Conservation (phyloP, 257 asterid species). For the Perilla frutescens region DNA sequence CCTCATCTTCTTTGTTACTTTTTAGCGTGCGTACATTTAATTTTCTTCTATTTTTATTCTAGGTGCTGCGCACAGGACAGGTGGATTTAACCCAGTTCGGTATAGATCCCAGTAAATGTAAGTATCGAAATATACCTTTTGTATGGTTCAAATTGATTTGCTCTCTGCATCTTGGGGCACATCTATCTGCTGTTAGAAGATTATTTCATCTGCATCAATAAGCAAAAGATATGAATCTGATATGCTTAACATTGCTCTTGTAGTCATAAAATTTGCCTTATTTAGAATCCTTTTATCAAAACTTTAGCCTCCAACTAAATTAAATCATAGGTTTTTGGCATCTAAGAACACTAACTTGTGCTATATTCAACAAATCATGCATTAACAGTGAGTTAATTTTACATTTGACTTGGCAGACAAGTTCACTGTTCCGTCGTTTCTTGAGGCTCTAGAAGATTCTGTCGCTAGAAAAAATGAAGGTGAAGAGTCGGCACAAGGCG, state of each 20-base stretch:
- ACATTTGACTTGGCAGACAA: slow-evolving; percentile 56
- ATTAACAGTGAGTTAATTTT: too few species aligned
- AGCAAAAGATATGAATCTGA: background rate
- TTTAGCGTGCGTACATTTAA: slow-evolving; percentile 13
- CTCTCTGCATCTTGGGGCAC: background rate
- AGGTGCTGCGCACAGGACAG: slow-evolving; percentile 96
- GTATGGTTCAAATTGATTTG: slow-evolving; percentile 5
- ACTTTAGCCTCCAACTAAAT: background rate
- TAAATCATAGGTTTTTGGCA: background rate
- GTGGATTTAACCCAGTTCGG: slow-evolving; percentile 91
- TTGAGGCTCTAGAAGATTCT: slow-evolving; percentile 98
- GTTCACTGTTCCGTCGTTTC: slow-evolving; percentile 88
- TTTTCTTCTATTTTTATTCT: slow-evolving; percentile 34
- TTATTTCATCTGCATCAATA: background rate
- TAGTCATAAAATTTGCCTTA: slow-evolving; percentile 3
- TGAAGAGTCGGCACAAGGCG: slow-evolving; percentile 50
- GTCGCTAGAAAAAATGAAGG: slow-evolving; percentile 53
- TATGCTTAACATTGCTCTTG: background rate
- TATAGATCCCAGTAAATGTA: slow-evolving; percentile 86
- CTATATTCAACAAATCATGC: too few species aligned
- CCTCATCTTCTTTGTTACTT: slow-evolving; percentile 13
- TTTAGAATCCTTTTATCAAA: background rate
- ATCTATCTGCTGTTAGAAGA: slow-evolving; percentile 18
- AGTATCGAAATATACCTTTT: slow-evolving; percentile 34
- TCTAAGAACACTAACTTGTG: too few species aligned